Percentiles rank a stretch among this genome's conserved stretches.
These are phyloP conservation scores for Gnomoniopsis sp. DNA, from an alignment of 2,329 filamentous ascomycete genomes.

Conservation along the genomic window DNA sequence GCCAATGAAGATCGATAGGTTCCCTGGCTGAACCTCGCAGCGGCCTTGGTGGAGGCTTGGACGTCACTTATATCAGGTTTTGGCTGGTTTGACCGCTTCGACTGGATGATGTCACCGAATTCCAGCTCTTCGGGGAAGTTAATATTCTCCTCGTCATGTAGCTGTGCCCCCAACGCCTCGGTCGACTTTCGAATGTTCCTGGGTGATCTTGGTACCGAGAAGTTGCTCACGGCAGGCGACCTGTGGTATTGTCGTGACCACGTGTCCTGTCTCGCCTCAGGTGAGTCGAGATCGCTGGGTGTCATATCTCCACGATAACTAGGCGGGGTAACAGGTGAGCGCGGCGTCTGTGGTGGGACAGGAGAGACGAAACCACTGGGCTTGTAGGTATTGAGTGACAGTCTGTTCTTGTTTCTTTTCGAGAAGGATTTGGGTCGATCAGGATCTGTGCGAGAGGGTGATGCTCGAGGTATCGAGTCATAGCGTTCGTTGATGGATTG, in stretches of 20 bases:
- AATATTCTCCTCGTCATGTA: not conserved
- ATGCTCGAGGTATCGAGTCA: not conserved
- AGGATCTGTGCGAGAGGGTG: not conserved
- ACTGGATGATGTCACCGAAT: not conserved
- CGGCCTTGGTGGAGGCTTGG: not conserved
- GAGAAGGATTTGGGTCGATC: not conserved
- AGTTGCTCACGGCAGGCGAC: slow-evolving; percentile 8
- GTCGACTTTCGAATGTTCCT: not conserved
- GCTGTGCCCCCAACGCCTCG: not conserved
- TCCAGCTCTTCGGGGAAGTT: not conserved
- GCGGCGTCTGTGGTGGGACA: not conserved
- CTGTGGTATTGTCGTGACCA: not conserved
- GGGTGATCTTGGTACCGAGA: slow-evolving; percentile 8
- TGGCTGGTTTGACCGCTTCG: not conserved
- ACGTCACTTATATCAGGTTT: not conserved
- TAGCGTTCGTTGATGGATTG: not conserved
- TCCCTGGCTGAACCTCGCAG: slow-evolving; percentile 3
- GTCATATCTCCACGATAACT: not conserved
- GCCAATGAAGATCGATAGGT: slow-evolving; percentile 12
- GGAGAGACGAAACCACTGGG: slow-evolving; percentile 9
- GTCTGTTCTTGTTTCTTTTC: slow-evolving; percentile 6
- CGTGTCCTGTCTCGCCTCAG: not conserved
- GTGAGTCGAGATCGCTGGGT: not conserved
- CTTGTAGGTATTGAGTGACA: slow-evolving; percentile 7
- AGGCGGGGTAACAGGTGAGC: not conserved